Evolutionary conservation across 225 moss, liverwort and hornwort genomes (phyloP).

Genomic region (Antitrichia curtipendula): DNA sequence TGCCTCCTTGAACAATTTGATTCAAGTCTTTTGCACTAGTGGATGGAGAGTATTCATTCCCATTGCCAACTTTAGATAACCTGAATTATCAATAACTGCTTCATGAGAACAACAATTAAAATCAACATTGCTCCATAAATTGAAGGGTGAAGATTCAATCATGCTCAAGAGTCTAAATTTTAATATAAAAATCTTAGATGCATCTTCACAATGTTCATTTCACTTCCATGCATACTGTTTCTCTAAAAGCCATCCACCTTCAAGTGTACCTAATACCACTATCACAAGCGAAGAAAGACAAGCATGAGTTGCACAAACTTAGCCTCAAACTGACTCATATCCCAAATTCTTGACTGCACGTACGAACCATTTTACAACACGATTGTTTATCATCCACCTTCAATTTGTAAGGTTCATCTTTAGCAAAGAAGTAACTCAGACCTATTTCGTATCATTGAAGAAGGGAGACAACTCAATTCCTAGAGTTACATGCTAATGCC

Average conservation of each 20-base stretch:
- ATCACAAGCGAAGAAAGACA: not conserved
- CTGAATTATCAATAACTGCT: not conserved
- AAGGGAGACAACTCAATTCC: not conserved
- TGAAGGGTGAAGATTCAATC: not conserved
- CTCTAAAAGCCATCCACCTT: not conserved
- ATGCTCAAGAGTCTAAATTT: not conserved
- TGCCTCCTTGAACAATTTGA: not conserved
- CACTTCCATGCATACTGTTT: not conserved
- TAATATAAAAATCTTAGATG: not conserved
- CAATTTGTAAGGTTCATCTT: not conserved
- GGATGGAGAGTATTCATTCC: not conserved
- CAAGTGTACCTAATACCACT: not conserved
- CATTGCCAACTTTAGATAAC: not conserved
- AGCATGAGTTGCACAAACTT: not conserved
- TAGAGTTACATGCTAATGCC: not conserved
- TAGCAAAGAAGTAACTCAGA: not conserved
- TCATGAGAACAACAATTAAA: not conserved
- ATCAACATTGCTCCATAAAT: not conserved
- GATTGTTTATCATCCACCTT: not conserved
- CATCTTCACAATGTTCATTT: not conserved
- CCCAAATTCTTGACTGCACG: not conserved
- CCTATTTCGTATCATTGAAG: not conserved
- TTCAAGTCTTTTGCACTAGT: not conserved
- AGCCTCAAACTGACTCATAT: not conserved
- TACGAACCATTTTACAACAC: not conserved